Evolutionary conservation across 805 yeast genomes (phyloP), one percentile per base, ranked within the genome.

Genomic region (Ogataea pini): DNA sequence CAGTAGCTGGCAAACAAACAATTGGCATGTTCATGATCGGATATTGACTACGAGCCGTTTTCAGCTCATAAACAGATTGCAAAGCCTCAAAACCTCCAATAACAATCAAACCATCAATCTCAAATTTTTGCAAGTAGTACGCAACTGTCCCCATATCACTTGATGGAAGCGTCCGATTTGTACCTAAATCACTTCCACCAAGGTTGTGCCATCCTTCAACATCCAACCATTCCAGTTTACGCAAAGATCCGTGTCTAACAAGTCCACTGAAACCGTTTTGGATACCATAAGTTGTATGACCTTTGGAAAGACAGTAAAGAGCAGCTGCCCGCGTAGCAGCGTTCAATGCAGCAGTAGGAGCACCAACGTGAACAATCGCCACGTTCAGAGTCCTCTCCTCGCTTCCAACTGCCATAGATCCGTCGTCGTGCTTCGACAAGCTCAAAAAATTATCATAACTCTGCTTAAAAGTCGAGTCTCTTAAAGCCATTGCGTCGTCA

Each of bases 11-110:
- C 56, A 94, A 77, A 59, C 89, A 81, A 36, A 88, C 86, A 88
- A 92, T 85, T 54, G 99, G 99, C 56, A 94, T 90, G 69, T 92
- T 82, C 73, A 94, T 88, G 24, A 92, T 83, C 37, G 99, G 98
- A 71, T 89, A 94, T 50, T 80, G 72, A 13, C 65, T 57, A 68
- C 97, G 81, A 27, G 94, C 89, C 57, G 77, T 76, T 58, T 87
- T 86, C 56, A 94, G 78, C 72, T 90, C 87, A 60, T 87, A 82
- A 58, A 94, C 77, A 1, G 97, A 82, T 9, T 77, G 77, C 76
- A 84, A 94, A n/a, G 97, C 98, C 75, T 94, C 99, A 64, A 91
- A 94, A 0, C 99, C 99, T 58, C 99, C 99, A 52, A 94, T 83
- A 49, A 94, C 77, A 52, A 94, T 79, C 55, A 92, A 77, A 34